These are phyloP conservation scores for Phaeophleospora eucalypticola DNA, from an alignment of 2,329 filamentous ascomycete species.

Conservation along the genomic window DNA sequence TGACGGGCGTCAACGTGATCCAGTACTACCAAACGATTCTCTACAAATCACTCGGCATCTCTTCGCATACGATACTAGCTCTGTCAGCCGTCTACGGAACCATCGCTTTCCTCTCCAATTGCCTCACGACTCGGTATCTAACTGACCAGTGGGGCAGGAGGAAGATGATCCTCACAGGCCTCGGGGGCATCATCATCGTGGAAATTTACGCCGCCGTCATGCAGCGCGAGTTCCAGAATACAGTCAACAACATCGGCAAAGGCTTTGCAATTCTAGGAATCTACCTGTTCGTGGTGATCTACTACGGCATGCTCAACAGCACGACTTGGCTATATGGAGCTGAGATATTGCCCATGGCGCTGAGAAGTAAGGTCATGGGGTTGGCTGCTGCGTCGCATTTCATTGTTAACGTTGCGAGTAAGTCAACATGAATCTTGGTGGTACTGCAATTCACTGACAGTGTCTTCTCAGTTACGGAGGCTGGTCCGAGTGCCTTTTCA, in stretches of 20 bases:
- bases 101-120: conserved; percentile 49
- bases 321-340: conserved; percentile 41
- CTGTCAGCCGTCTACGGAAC: conserved; percentile 55
- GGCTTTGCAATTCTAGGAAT: conserved; percentile 58
- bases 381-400: conserved; percentile 50
- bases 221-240: conserved; percentile 55
- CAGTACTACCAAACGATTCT: conserved; percentile 46
- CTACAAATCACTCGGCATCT: conserved; percentile 53
- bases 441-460: too few relatives aligned
- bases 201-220: conserved; percentile 59
- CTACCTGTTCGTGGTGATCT: conserved; percentile 55
- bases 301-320: conserved; percentile 32
- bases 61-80: conserved; percentile 48
- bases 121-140: conserved; percentile 50
- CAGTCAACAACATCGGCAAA: conserved; percentile 53
- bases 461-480: conserved; percentile 24
- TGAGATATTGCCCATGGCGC: conserved; percentile 51
- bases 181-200: conserved; percentile 50
- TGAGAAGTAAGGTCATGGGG: conserved; percentile 55
- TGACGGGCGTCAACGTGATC: conserved; percentile 57
- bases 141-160: conserved; percentile 58
- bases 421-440: too few relatives aligned
- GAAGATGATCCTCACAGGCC: conserved; percentile 55
- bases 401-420: conserved; percentile 35
- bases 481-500: conserved; percentile 53